Percentiles rank a stretch among this genome's conserved stretches.
Evolutionary conservation across 192 early-diverging fungal species (phyloP).

Genomic region (Lunasporangiospora selenospora): DNA sequence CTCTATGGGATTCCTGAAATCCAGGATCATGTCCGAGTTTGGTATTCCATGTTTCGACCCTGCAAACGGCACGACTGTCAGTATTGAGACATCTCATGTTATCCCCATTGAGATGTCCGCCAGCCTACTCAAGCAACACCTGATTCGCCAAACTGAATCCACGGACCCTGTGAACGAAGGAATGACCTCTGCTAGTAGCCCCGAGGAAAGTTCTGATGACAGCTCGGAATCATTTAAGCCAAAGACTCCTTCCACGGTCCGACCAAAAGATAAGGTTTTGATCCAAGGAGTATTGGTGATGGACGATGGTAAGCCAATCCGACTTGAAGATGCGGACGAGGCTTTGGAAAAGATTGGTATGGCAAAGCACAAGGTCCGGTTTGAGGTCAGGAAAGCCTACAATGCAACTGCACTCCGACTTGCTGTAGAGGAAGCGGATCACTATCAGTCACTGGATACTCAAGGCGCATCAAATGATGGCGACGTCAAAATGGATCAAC

Average conservation of each 20-base stretch:
- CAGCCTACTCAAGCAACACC: conserved; percentile 51
- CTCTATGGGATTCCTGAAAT: conserved; percentile 86
- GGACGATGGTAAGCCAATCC: conserved; percentile 45
- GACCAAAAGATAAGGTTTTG: conserved; percentile 44
- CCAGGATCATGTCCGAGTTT: conserved; percentile 83
- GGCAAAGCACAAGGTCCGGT: conserved; percentile 44
- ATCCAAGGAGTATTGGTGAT: conserved; percentile 55
- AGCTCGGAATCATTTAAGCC: not conserved
- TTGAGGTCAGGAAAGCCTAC: conserved; percentile 44
- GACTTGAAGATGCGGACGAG: conserved; percentile 47
- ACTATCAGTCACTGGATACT: conserved; percentile 1
- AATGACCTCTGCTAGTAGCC: conserved; percentile 25
- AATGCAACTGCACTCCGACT: conserved; percentile 34
- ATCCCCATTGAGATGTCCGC: conserved; percentile 66
- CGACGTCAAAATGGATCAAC: not conserved
- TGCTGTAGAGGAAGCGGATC: conserved; percentile 27
- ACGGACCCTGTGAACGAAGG: conserved; percentile 11
- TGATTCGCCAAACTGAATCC: conserved; percentile 30
- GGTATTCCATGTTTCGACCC: conserved; percentile 87
- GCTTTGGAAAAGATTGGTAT: conserved; percentile 32
- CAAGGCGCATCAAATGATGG: conserved; percentile 4
- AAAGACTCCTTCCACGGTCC: conserved; percentile 12
- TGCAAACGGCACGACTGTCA: conserved; percentile 83
- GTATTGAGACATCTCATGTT: conserved; percentile 70
- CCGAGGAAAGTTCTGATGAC: conserved; percentile 24